Base-by-base conservation (phyloP, 306 rosid genomes). In the Lathyrus oleraceus region DNA sequence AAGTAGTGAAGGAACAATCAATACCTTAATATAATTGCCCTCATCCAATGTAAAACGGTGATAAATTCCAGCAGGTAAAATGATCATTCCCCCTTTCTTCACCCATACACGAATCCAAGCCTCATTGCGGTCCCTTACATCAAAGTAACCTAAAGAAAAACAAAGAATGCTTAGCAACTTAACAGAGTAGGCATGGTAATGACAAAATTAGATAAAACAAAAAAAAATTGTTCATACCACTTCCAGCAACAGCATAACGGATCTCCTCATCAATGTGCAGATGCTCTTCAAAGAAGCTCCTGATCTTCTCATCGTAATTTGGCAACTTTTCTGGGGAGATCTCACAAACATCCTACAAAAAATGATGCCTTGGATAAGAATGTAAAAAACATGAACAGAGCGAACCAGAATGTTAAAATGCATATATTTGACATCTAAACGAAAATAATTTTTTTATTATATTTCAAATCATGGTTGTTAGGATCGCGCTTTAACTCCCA, bases 211-310 rank as follows among this genome's bases (percentile, higher is more conserved):
- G 65, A 56, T 47, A 67, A 65, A 57, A 51, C 20, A 54, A 7
- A 40, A 20, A 40, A 20, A 62, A 72, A 32, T 36, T 40, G 69
- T 42, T 42, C 80, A 72, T 62, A 95, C 99, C 99, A 79, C 97
- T 95, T 80, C 99, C 99, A 48, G 89, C 95, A 63, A 82, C 95
- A 79, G 76, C 36, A 14, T 86, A 95, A 69, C 99, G 93, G 78
- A 95, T 95, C 88, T 95, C 97, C 87, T 95, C 99, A 45, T 95
- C 99, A 6, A 90, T 89, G 82, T 95, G 97, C 73, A 95, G 93
- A 70, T 95, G 99, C 72, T 95, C 99, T 73, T 89, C 97, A 52
- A 83, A 95, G 49, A 95, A 95, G 74, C 5, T 86, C 67, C 89
- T 95, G 73, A 95, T 87, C 89, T 95, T 95, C 88, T 82, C 87